Percentiles rank a stretch among this genome's conserved stretches.
Conservation (phyloP, 2,329 filamentous ascomycete genomes). For the Rachicladosporium sp. region DNA sequence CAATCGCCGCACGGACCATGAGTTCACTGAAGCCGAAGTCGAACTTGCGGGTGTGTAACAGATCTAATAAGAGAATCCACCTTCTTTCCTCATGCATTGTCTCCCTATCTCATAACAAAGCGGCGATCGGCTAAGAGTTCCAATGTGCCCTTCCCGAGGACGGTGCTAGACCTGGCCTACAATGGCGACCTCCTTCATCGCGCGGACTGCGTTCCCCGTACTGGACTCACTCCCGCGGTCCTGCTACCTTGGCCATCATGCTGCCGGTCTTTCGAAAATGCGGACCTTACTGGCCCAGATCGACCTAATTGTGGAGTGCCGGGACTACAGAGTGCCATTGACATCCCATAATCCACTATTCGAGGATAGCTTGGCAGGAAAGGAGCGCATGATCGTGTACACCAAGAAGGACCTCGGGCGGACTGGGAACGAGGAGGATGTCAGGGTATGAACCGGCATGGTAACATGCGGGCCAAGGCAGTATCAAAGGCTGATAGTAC, state of each 20-base stretch:
- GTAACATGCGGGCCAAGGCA: neutral
- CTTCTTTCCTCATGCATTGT: no score
- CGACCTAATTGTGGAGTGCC: conserved; percentile 84
- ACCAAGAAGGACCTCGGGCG: conserved; percentile 73
- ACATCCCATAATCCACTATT: conserved; percentile 85
- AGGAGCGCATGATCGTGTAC: conserved; percentile 71
- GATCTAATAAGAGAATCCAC: no score
- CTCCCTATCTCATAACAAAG: no score
- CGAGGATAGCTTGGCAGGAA: conserved; percentile 61
- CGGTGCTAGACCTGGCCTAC: neutral
- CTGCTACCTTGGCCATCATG: conserved; percentile 92
- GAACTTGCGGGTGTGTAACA: no score
- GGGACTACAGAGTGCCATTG: conserved; percentile 81
- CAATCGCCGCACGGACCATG: no score
- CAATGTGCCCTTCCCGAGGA: conserved; percentile 4
- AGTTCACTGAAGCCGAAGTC: no score
- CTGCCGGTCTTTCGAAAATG: conserved; percentile 69
- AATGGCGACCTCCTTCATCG: conserved; percentile 47
- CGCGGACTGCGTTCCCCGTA: conserved; percentile 59
- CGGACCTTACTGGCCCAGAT: conserved; percentile 66
- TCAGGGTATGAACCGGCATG: conserved; percentile 11
- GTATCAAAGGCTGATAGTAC: conserved; percentile 11
- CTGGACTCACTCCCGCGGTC: conserved; percentile 69
- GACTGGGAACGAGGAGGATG: conserved; percentile 22
- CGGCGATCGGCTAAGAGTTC: neutral